Evolutionary conservation across 495 filamentous ascomycete genomes (phyloP).

Genomic region (Lasiosphaeris hirsuta): DNA sequence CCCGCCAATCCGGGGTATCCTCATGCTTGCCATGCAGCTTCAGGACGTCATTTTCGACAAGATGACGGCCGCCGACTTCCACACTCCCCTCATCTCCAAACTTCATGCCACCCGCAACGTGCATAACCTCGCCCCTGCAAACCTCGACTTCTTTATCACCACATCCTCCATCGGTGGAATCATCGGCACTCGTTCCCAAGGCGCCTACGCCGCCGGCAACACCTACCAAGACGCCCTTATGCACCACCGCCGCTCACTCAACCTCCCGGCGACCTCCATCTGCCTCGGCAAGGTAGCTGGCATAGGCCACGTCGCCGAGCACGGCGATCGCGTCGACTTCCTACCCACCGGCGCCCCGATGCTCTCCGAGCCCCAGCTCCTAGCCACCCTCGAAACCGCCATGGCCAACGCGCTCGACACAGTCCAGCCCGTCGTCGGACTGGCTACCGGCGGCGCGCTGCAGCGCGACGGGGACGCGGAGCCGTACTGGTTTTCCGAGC

Average conservation of each 20-base stretch:
- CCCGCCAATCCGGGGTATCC: conserved; percentile 51
- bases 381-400: conserved; percentile 24
- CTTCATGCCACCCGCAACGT: conserved; percentile 36
- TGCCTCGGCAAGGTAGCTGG: conserved; percentile 44
- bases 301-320: conserved; percentile 33
- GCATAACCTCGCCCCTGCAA: conserved; percentile 21
- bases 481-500: conserved; percentile 34
- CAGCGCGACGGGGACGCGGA: conserved; percentile 23
- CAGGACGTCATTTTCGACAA: conserved; percentile 44
- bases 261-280: conserved; percentile 39
- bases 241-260: conserved; percentile 33
- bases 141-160: conserved; percentile 61
- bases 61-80: conserved; percentile 35
- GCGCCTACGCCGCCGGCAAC: conserved; percentile 57
- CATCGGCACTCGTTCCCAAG: conserved; percentile 48
- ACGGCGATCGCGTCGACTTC: conserved; percentile 17
- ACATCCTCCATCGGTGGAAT: conserved; percentile 54
- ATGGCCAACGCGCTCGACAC: background rate
- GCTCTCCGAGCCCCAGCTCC: conserved; percentile 25
- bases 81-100: conserved; percentile 48
- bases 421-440: conserved; percentile 26
- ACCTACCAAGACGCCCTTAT: conserved; percentile 52
- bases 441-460: conserved; percentile 27
- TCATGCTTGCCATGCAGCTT: conserved; percentile 47
- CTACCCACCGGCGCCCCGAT: conserved; percentile 20